Percentiles rank a stretch among this genome's conserved stretches.
Evolutionary conservation across 768 basidiomycete genomes (phyloP).

Genomic region (Calocera cornea): DNA sequence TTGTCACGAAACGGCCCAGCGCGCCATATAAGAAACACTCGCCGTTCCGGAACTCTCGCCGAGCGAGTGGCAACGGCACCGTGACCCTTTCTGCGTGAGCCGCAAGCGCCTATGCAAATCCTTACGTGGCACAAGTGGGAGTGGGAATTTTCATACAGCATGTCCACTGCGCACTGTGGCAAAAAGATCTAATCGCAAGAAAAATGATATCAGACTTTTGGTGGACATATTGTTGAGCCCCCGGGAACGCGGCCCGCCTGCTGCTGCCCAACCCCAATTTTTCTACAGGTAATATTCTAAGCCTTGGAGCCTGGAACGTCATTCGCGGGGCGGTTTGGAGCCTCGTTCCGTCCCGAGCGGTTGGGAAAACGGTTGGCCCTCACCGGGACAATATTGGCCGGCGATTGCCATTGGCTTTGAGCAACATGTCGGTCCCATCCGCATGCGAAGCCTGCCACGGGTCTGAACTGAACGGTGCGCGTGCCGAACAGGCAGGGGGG

Average conservation of each 20-base stretch:
- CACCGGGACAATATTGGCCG: neutral
- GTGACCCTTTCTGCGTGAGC: slow-evolving; percentile 3
- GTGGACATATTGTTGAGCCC: neutral
- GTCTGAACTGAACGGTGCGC: neutral
- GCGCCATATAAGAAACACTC: neutral
- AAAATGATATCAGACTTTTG: neutral
- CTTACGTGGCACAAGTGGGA: neutral
- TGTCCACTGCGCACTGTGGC: neutral
- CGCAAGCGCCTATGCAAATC: neutral
- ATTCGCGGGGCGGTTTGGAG: neutral
- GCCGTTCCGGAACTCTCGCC: neutral
- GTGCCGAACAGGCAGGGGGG: neutral
- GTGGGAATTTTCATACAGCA: neutral
- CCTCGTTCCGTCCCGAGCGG: neutral
- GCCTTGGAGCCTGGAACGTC: neutral
- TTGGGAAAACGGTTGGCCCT: neutral
- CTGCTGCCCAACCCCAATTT: neutral
- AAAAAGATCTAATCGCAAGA: neutral
- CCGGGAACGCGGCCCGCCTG: neutral
- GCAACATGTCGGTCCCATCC: neutral
- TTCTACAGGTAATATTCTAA: neutral
- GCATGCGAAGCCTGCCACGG: neutral
- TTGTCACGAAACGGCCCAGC: neutral
- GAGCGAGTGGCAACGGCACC: neutral
- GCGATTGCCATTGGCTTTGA: neutral